These are phyloP conservation scores for Aspergillus uvarum DNA, from an alignment of 2,329 filamentous ascomycete species.

Conservation along the genomic window DNA sequence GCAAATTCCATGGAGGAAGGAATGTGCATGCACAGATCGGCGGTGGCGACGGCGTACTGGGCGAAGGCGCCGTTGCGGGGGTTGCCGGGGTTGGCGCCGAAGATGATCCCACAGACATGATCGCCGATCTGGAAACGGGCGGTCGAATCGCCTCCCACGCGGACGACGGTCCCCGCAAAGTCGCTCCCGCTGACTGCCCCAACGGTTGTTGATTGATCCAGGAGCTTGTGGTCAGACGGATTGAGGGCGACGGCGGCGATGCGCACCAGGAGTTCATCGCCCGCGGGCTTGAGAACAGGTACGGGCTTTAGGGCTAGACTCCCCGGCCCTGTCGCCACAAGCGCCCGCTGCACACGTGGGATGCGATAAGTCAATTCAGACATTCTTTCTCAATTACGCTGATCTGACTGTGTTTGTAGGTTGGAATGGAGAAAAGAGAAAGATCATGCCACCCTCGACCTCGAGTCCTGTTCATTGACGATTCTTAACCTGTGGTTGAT, in stretches of 20 bases:
- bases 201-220: constrained; percentile 6
- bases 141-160: constrained; percentile 4
- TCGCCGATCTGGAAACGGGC: constrained; percentile 30
- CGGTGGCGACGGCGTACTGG: constrained; percentile 33
- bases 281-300: no score
- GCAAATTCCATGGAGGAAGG: constrained; percentile 32
- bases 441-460: no score
- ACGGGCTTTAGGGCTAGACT: no score
- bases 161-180: constrained; percentile 15
- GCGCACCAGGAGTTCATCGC: constrained; percentile 7
- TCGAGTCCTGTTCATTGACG: no score
- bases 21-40: constrained; percentile 32
- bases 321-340: no score
- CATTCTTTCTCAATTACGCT: no score
- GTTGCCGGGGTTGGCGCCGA: constrained; percentile 31
- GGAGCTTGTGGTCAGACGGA: constrained; percentile 15
- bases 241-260: constrained; percentile 15
- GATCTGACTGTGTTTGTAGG: no score
- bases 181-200: constrained; percentile 13
- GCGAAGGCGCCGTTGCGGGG: constrained; percentile 38
- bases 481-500: no score
- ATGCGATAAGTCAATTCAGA: no score
- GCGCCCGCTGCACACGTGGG: no score
- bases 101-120: constrained; percentile 34
- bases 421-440: no score